Evolutionary conservation across 441 rosid genomes (phyloP).

Genomic region (Brassica balearica): DNA sequence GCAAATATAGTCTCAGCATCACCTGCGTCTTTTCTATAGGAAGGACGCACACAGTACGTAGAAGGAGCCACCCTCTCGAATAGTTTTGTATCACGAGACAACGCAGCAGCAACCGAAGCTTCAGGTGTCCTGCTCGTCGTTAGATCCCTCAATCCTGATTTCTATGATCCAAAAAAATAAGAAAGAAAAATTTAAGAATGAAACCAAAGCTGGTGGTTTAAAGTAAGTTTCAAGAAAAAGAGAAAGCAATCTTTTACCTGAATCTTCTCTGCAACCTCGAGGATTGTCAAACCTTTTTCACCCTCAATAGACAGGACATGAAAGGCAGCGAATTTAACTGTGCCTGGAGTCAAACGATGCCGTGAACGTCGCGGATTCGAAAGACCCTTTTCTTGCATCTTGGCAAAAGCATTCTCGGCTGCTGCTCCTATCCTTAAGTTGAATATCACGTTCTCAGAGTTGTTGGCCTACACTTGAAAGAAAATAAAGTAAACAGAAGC

Average conservation of each 20-base stretch:
- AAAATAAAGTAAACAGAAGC: slow-evolving; percentile 12
- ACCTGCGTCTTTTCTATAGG: slow-evolving; percentile 77
- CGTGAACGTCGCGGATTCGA: slow-evolving; percentile 78
- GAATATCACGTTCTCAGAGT: slow-evolving; percentile 69
- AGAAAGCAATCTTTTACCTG: slow-evolving; percentile 56
- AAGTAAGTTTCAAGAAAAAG: slow-evolving; percentile 5
- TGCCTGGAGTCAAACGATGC: slow-evolving; percentile 93
- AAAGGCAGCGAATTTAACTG: slow-evolving; percentile 93
- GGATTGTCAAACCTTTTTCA: slow-evolving; percentile 72
- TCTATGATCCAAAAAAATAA: slow-evolving; percentile 47
- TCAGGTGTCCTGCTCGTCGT: slow-evolving; percentile 92
- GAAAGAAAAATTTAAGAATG: slow-evolving; percentile 9
- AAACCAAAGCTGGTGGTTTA: slow-evolving; percentile 8
- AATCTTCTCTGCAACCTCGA: slow-evolving; percentile 87
- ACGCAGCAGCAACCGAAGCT: slow-evolving; percentile 93
- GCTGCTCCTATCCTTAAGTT: slow-evolving; percentile 79
- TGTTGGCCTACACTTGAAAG: slow-evolving; percentile 58
- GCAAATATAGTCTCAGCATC: slow-evolving; percentile 74
- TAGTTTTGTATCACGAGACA: slow-evolving; percentile 87
- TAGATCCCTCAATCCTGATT: slow-evolving; percentile 88
- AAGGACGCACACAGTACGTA: slow-evolving; percentile 80
- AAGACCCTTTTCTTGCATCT: slow-evolving; percentile 87
- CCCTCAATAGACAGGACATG: slow-evolving; percentile 84
- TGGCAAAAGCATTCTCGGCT: slow-evolving; percentile 84
- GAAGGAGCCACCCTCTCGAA: slow-evolving; percentile 96